phyloP scores from a whole-genome alignment of 2,329 filamentous ascomycete species.

The Ceratocystis lukuohia region DNA sequence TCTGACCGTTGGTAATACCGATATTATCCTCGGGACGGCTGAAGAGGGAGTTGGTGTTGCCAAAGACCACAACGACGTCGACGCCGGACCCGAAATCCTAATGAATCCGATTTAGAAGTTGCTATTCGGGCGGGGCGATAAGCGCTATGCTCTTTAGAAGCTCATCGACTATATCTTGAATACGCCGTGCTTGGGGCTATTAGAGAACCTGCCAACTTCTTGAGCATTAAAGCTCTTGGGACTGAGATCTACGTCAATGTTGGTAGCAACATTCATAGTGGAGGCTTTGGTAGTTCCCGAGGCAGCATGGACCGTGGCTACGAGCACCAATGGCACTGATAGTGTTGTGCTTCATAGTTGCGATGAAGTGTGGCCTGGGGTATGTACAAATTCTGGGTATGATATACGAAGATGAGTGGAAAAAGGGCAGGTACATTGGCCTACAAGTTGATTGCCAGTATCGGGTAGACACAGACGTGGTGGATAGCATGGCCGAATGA shows the following conservation, averaged over 20 bases:
- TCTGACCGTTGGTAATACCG: conserved; percentile 35
- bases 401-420: not conserved
- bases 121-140: not conserved
- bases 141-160: not conserved
- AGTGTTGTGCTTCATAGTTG: conserved; percentile 17
- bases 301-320: conserved; percentile 10
- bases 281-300: conserved; percentile 37
- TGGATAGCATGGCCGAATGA: not conserved
- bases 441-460: too few species aligned
- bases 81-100: conserved; percentile 48
- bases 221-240: conserved; percentile 47
- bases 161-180: conserved; percentile 50
- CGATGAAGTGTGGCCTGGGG: not conserved
- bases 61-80: conserved; percentile 49
- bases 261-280: conserved; percentile 46
- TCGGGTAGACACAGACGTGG: not conserved
- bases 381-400: not conserved
- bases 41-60: conserved; percentile 54
- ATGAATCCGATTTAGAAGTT: not conserved
- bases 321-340: conserved; percentile 11
- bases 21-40: conserved; percentile 45
- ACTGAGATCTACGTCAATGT: conserved; percentile 41
- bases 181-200: conserved; percentile 44
- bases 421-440: too few species aligned
- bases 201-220: conserved; percentile 43